Base-by-base conservation (phyloP, 345 rosid genomes). In the Leavenworthia alabamica region DNA sequence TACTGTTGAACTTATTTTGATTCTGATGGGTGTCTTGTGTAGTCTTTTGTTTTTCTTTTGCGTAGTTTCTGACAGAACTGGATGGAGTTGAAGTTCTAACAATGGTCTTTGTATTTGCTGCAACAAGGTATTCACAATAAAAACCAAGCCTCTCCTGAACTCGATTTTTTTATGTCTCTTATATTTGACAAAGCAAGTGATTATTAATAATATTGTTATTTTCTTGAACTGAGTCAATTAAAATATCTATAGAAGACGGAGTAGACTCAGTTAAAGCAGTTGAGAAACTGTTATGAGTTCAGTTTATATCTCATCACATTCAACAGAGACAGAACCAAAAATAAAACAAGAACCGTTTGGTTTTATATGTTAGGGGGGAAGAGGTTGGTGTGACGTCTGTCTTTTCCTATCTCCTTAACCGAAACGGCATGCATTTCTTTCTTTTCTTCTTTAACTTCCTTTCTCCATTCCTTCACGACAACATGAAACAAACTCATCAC, bases 61-160 rank as follows among this genome's bases (percentile, higher is more conserved):
- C 51, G 44, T 78, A 92, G 93, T 85, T 92, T 66, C 72, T 92
- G 67, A 83, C 98, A 23, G 97, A 92, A 70, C 77, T 92, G 64
- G 95, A 89, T 75, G 91, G 95, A 1, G 85, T 92, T 47, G 95
- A 80, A 80, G 88, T 92, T 61, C 75, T 92, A 71, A 92, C 93
- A 6, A 95, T 95, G 13, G 98, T 89, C 28, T 92, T 92, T 68
- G 95, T 92, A 35, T 89, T 86, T 75, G 95, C 83, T 15, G 93
- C 93, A 14, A 92, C 98, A 55, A 86, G 91, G 96, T 88, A 56
- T 54, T 60, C n/a, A 17, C 22, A n/a, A n/a, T n/a, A n/a, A n/a
- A n/a, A n/a, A n/a, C n/a, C n/a, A n/a, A n/a, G n/a, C n/a, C n/a
- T n/a, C n/a, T n/a, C n/a, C n/a, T n/a, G n/a, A n/a, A n/a, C n/a